These are phyloP conservation scores for Aspergillus niger DNA, from an alignment of 2,329 filamentous ascomycete genomes.

Conservation along the genomic window DNA sequence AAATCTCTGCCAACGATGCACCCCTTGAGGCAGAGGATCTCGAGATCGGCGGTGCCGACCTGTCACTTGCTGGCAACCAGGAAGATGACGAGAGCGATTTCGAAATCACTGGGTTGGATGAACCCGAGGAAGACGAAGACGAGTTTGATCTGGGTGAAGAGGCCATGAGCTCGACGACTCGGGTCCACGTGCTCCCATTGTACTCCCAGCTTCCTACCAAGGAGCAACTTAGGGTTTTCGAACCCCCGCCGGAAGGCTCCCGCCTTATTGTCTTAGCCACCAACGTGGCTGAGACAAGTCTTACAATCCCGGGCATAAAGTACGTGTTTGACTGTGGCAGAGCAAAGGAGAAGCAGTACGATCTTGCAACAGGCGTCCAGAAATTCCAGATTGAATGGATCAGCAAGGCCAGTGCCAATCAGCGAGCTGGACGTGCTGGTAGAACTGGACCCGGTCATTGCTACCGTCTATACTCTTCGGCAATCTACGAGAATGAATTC, in stretches of 20 bases:
- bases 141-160: slow-evolving; percentile 69
- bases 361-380: slow-evolving; percentile 85
- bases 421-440: slow-evolving; percentile 89
- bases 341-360: slow-evolving; percentile 88
- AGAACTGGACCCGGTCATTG: slow-evolving; percentile 95
- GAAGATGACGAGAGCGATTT: slow-evolving; percentile 59
- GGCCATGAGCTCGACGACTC: slow-evolving; percentile 60
- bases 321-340: slow-evolving; percentile 96
- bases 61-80: slow-evolving; percentile 53
- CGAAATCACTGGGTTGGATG: slow-evolving; percentile 62
- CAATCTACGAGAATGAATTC: slow-evolving; percentile 86
- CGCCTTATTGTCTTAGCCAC: slow-evolving; percentile 88
- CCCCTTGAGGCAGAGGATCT: slow-evolving; percentile 84
- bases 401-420: slow-evolving; percentile 92
- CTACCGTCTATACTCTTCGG: slow-evolving; percentile 91
- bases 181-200: slow-evolving; percentile 86
- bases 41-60: slow-evolving; percentile 67
- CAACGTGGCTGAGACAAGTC: slow-evolving; percentile 94
- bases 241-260: slow-evolving; percentile 77
- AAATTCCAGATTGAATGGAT: slow-evolving; percentile 96
- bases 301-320: slow-evolving; percentile 91
- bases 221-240: slow-evolving; percentile 89
- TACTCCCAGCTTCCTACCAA: slow-evolving; percentile 90
- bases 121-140: slow-evolving; percentile 62
- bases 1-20: slow-evolving; percentile 73